These are phyloP conservation scores for Penicillium frequentans DNA, from an alignment of 2,329 filamentous ascomycete genomes.

Conservation along the genomic window DNA sequence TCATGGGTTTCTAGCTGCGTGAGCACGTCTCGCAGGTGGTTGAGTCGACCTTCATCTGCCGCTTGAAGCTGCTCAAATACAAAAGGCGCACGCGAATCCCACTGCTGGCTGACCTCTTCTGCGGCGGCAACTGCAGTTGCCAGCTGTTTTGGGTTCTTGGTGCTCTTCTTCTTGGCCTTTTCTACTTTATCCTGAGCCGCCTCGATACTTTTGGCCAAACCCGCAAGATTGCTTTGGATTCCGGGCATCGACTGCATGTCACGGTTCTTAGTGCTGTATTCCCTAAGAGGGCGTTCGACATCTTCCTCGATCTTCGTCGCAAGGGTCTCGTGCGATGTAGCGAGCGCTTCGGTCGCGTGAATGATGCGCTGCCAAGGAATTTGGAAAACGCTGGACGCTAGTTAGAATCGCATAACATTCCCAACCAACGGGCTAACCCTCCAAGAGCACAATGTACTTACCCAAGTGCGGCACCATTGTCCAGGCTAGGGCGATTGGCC, in stretches of 20 bases:
- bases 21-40: conserved; percentile 84
- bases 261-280: conserved; percentile 67
- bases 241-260: conserved; percentile 80
- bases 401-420: conserved; percentile 13
- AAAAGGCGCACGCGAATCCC: conserved; percentile 92
- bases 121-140: conserved; percentile 71
- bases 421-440: neutral
- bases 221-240: conserved; percentile 76
- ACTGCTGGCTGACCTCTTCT: conserved; percentile 77
- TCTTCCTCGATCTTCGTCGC: conserved; percentile 82
- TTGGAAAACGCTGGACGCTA: conserved; percentile 72
- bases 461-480: conserved; percentile 81
- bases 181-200: conserved; percentile 81
- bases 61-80: conserved; percentile 92
- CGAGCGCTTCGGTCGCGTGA: conserved; percentile 74
- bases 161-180: conserved; percentile 77
- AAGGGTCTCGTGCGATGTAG: conserved; percentile 78
- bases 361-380: conserved; percentile 87
- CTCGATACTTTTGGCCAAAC: conserved; percentile 82
- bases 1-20: conserved; percentile 94
- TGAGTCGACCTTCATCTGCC: conserved; percentile 83
- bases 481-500: conserved; percentile 70
- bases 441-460: conserved; percentile 48
- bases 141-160: conserved; percentile 70
- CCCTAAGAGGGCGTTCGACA: conserved; percentile 79